Conservation (phyloP, 352 stramenopile genomes). For the Detonula confervacea region DNA sequence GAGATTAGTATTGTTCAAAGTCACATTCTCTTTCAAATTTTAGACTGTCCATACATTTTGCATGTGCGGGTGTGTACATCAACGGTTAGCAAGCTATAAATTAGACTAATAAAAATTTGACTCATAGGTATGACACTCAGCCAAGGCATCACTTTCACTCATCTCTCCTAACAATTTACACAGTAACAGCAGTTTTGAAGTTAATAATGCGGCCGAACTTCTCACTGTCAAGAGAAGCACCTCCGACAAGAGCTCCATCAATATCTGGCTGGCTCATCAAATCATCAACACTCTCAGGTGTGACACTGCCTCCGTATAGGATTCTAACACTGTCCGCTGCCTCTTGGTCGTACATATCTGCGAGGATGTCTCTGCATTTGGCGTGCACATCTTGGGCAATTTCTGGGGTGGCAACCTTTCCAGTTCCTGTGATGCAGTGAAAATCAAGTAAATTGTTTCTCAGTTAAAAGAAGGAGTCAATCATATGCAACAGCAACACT, state of each 20-base stretch:
- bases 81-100: not conserved
- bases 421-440: slow-evolving; percentile 57
- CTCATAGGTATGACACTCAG: not conserved
- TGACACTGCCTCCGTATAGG: slow-evolving; percentile 98
- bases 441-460: no score
- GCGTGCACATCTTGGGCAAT: slow-evolving; percentile 90
- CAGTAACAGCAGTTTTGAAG: slow-evolving; percentile 51
- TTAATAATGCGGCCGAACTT: slow-evolving; percentile 98
- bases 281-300: slow-evolving; percentile 92
- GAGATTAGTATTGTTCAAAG: no score
- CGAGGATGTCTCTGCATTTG: slow-evolving; percentile 71
- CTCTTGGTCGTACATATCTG: slow-evolving; percentile 85
- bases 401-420: slow-evolving; percentile 92
- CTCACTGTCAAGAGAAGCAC: slow-evolving; percentile 93
- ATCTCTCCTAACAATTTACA: slow-evolving; percentile 15
- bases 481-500: not conserved
- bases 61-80: not conserved
- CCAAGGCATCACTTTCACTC: not conserved
- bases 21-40: no score
- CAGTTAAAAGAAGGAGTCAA: not conserved
- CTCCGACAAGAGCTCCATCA: slow-evolving; percentile 98
- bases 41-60: no score
- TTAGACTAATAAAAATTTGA: not conserved
- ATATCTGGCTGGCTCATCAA: slow-evolving; percentile 97
- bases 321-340: slow-evolving; percentile 91